Evolutionary conservation across 768 basidiomycete genomes (phyloP), one percentile per base, ranked within the genome.

Genomic region (Lentinula guzmanii): DNA sequence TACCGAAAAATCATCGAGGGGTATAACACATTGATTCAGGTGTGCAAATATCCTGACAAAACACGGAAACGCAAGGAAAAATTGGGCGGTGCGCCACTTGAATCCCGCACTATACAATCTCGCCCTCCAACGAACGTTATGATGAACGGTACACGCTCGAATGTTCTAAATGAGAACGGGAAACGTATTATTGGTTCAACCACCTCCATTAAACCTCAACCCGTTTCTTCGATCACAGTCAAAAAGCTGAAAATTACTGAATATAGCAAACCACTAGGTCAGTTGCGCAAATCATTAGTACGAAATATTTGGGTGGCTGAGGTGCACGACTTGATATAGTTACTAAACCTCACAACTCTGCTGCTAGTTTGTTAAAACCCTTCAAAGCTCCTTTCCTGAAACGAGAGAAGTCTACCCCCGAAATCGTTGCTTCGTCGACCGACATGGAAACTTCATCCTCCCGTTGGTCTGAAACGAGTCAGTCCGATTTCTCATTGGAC

Each of bases 11-110:
- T 37, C 9, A 34, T 48, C 4, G 60, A 11, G 58, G 43, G 1
- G 34, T 58, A 9, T 39, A 42, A 13, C 18, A 33, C 11, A 16
- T 24, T 10, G 13, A 4, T 52, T 13, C 59, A 93, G 91, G 80
- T 91, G 3, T 93, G 92, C 75, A 91, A 89, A 72, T 85, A 85
- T 64, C 88, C 90, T 0, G 86, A 86, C 24, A 91, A 86, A 73
- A 81, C 84, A 0, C 77, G 70, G 56, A 73, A 70, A 2, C 79
- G 79, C 31, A 79, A 82, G 60, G 67, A 64, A 28, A 80, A 78
- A n/a, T 76, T 92, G 10, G 39, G 55, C 3, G 41, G 28, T 11
- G 81, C 85, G 0, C 70, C 76, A 1, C 66, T 68, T 50, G 72
- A 74, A 61, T 64, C 66, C 59, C 74, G 70, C n/a, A 60, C 60